Percentiles rank a stretch among this genome's conserved stretches.
These are phyloP conservation scores for Sporobolomyces pararoseus DNA, from an alignment of 768 basidiomycete species.

Conservation along the genomic window DNA sequence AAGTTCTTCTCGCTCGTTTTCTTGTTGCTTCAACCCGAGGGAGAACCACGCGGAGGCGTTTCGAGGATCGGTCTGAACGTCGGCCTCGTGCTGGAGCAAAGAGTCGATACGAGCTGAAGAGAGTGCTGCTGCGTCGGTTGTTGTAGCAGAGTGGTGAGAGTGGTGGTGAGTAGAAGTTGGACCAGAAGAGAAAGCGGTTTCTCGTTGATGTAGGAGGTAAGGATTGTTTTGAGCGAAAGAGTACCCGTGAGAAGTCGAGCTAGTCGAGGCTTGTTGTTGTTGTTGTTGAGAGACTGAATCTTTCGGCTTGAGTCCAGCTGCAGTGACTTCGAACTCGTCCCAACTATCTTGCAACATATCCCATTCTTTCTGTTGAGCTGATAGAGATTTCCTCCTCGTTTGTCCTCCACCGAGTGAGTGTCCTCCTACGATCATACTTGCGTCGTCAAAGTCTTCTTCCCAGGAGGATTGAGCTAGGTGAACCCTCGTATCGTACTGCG, in stretches of 20 bases:
- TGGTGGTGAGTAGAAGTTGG: conserved; percentile 31
- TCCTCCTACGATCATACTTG: conserved; percentile 41
- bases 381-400: background rate
- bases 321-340: conserved; percentile 75
- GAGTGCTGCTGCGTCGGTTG: background rate
- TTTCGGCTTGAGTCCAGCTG: conserved; percentile 60
- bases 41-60: conserved; percentile 79
- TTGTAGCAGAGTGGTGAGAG: conserved; percentile 10
- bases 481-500: conserved; percentile 35
- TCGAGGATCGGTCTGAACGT: conserved; percentile 69
- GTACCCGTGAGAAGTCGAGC: conserved; percentile 20
- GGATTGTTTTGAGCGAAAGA: conserved; percentile 41
- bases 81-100: conserved; percentile 82
- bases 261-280: conserved; percentile 5
- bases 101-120: conserved; percentile 56
- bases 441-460: conserved; percentile 46
- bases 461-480: conserved; percentile 40
- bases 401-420: conserved; percentile 8
- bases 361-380: conserved; percentile 56
- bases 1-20: conserved; percentile 88
- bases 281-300: conserved; percentile 45
- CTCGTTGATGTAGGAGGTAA: conserved; percentile 24
- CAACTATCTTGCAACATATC: conserved; percentile 67
- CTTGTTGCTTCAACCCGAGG: conserved; percentile 94
- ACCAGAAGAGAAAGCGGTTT: background rate